Evolutionary conservation across 768 basidiomycete genomes (phyloP).

Genomic region (Boletus bicolor): DNA sequence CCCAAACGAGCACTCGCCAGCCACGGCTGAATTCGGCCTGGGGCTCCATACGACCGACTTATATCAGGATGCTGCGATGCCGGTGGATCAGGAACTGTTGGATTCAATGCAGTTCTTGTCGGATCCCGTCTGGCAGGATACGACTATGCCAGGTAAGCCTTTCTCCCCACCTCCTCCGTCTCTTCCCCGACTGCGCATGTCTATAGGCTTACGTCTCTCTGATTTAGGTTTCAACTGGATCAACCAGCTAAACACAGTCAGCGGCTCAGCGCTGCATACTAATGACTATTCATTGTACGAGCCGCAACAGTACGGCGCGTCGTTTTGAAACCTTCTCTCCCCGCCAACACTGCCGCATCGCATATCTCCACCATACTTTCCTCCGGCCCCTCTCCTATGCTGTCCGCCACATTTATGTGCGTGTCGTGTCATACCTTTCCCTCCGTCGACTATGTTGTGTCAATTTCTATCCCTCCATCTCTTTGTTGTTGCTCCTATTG

Average conservation of each 20-base stretch:
- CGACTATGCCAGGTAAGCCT: slow-evolving; percentile 50
- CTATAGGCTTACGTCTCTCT: neutral
- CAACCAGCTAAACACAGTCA: slow-evolving; percentile 24
- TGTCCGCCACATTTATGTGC: neutral
- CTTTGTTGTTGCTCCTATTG: neutral
- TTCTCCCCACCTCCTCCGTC: neutral
- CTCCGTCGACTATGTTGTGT: neutral
- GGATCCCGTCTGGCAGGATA: slow-evolving; percentile 56
- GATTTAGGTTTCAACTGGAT: slow-evolving; percentile 36
- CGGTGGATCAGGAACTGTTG: slow-evolving; percentile 57
- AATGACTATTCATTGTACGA: slow-evolving; percentile 31
- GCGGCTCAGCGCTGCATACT: slow-evolving; percentile 13
- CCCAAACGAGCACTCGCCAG: slow-evolving; percentile 13
- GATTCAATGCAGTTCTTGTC: slow-evolving; percentile 59
- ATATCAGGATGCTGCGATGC: slow-evolving; percentile 46
- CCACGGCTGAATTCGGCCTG: neutral
- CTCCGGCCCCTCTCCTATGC: neutral
- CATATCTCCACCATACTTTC: neutral
- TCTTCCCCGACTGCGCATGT: neutral
- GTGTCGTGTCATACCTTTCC: neutral
- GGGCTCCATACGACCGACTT: slow-evolving; percentile 34
- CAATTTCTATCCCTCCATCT: no score
- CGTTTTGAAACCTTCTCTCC: slow-evolving; percentile 1
- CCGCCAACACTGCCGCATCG: neutral
- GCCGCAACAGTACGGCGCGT: slow-evolving; percentile 13